phyloP scores from a whole-genome alignment of 2,329 filamentous ascomycete species.

The Atkinsonella hypoxylon region DNA sequence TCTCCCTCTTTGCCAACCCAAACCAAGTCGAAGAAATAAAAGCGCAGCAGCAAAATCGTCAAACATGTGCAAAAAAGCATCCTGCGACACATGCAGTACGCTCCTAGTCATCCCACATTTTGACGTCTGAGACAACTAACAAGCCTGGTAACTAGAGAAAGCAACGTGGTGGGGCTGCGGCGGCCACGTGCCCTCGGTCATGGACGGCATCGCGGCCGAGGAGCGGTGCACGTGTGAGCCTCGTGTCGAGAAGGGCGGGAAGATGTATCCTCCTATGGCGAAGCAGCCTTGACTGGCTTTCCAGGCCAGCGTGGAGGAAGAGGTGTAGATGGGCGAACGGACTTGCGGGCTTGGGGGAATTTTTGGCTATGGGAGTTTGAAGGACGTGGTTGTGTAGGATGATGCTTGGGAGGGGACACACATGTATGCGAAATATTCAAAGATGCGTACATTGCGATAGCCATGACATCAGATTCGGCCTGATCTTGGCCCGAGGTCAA shows the following conservation, averaged over 20 bases:
- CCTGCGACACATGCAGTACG: slow-evolving; percentile 52
- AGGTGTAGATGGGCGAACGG: slow-evolving; percentile 18
- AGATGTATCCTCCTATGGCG: slow-evolving; percentile 53
- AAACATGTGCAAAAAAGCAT: slow-evolving; percentile 53
- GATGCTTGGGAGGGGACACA: too few relatives aligned
- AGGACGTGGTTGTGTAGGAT: too few relatives aligned
- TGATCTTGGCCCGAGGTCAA: too few relatives aligned
- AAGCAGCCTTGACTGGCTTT: slow-evolving; percentile 16
- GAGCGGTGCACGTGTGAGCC: slow-evolving; percentile 57
- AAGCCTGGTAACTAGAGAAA: slow-evolving; percentile 37
- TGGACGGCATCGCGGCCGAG: slow-evolving; percentile 43
- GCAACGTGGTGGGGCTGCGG: slow-evolving; percentile 56
- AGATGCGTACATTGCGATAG: too few relatives aligned
- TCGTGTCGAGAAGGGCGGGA: slow-evolving; percentile 47
- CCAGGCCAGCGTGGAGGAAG: slow-evolving; percentile 15
- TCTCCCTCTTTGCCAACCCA: too few relatives aligned
- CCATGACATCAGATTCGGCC: too few relatives aligned
- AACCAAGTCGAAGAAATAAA: background rate
- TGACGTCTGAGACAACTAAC: too few relatives aligned
- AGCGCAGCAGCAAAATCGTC: background rate
- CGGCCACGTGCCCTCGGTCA: slow-evolving; percentile 46
- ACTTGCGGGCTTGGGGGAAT: slow-evolving; percentile 16
- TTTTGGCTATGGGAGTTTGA: slow-evolving; percentile 12
- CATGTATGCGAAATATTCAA: too few relatives aligned
- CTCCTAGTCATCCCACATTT: background rate